Percentiles rank a stretch among this genome's conserved stretches.
phyloP scores from a whole-genome alignment of 2,329 filamentous ascomycete genomes.

The Zalaria sp. region DNA sequence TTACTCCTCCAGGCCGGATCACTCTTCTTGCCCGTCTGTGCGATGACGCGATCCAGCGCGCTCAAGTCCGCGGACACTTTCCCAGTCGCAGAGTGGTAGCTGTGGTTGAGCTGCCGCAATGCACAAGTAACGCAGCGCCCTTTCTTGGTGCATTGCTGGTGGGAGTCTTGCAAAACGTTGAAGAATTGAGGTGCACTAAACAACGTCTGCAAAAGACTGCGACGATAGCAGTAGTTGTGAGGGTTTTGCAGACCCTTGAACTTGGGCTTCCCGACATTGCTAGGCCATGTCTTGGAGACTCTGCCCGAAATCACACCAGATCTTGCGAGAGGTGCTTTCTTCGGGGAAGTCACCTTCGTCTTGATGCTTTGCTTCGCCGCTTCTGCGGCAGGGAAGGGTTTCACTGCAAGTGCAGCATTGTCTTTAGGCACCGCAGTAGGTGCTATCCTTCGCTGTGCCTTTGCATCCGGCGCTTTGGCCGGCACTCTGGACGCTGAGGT shows the following conservation, averaged over 20 bases:
- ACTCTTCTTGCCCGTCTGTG: slow-evolving; percentile 2
- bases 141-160: slow-evolving; percentile 3
- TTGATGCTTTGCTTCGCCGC: neutral
- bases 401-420: too few relatives aligned
- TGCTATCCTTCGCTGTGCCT: neutral
- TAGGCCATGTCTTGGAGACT: slow-evolving; percentile 4
- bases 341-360: neutral
- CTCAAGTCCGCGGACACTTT: slow-evolving; percentile 1
- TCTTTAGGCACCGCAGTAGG: too few relatives aligned
- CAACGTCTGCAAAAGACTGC: slow-evolving; percentile 7
- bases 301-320: neutral
- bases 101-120: slow-evolving; percentile 2
- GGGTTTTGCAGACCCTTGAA: slow-evolving; percentile 8
- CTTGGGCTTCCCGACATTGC: slow-evolving; percentile 3
- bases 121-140: slow-evolving; percentile 7
- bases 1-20: slow-evolving; percentile 5
- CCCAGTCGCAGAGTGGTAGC: slow-evolving; percentile 3
- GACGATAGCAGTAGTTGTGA: slow-evolving; percentile 9
- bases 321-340: neutral
- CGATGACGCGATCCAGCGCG: slow-evolving; percentile 6
- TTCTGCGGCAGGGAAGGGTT: too few relatives aligned
- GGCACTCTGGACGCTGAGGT: slow-evolving; percentile 7
- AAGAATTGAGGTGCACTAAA: slow-evolving; percentile 8
- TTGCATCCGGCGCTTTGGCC: neutral
- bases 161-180: slow-evolving; percentile 6